Evolutionary conservation across 805 yeast species (phyloP).

Genomic region (Suhomyces faveliae): DNA sequence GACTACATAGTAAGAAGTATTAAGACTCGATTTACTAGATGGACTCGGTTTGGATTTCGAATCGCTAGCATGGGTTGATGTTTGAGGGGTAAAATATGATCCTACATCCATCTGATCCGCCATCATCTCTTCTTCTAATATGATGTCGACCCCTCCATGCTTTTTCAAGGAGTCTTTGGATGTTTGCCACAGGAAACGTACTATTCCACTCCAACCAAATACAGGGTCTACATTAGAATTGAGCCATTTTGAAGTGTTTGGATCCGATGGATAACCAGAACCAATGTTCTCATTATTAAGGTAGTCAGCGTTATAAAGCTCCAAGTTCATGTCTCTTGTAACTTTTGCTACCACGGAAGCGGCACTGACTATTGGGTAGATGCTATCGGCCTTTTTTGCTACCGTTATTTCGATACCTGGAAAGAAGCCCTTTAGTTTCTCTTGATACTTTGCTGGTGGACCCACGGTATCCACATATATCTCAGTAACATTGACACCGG

Average conservation of each 20-base stretch:
- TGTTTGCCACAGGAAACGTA: constrained; percentile 94
- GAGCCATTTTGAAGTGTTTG: constrained; percentile 80
- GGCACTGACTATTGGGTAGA: constrained; percentile 88
- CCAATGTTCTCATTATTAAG: constrained; percentile 53
- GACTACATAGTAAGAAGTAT: neutral
- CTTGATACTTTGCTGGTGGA: constrained; percentile 82
- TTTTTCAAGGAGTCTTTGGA: constrained; percentile 67
- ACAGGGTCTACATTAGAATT: constrained; percentile 59
- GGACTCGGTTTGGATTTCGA: neutral
- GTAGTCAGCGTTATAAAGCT: constrained; percentile 27
- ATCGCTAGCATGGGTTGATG: neutral
- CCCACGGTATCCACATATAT: constrained; percentile 96
- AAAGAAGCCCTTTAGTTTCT: constrained; percentile 65
- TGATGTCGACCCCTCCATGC: constrained; percentile 51
- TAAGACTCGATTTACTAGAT: neutral
- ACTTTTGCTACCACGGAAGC: constrained; percentile 97
- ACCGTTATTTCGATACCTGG: constrained; percentile 76
- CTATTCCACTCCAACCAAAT: constrained; percentile 84
- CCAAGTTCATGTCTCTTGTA: constrained; percentile 72
- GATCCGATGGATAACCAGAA: constrained; percentile 94
- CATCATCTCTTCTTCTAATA: constrained; percentile 55
- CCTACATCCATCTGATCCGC: constrained; percentile 2
- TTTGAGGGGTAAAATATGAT: neutral
- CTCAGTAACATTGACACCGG: constrained; percentile 64
- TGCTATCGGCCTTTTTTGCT: constrained; percentile 91